phyloP scores from a whole-genome alignment of 352 stramenopile species.

The Globisporangium parvum region DNA sequence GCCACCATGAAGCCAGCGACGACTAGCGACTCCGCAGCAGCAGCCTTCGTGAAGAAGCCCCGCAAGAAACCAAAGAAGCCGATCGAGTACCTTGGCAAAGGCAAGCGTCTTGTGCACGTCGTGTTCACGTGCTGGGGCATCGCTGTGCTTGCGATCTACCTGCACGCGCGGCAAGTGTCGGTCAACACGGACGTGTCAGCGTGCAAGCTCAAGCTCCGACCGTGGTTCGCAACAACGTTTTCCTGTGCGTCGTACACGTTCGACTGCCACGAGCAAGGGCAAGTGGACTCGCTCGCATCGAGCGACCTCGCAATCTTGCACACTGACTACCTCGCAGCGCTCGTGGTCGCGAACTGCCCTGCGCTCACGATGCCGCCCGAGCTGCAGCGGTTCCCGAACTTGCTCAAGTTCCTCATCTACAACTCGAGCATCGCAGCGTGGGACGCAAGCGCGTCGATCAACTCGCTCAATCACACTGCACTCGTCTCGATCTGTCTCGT shows the following conservation, averaged over 20 bases:
- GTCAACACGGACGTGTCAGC: constrained; percentile 13
- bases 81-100: constrained; percentile 5
- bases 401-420: constrained; percentile 32
- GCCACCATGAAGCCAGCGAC: not conserved
- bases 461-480: constrained; percentile 13
- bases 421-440: constrained; percentile 27
- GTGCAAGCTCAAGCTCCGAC: constrained; percentile 25
- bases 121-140: constrained; percentile 30
- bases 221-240: constrained; percentile 26
- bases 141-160: constrained; percentile 25
- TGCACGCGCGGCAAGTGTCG: constrained; percentile 21
- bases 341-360: constrained; percentile 29
- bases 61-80: constrained; percentile 3
- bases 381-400: constrained; percentile 22
- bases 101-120: constrained; percentile 21
- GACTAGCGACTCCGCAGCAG: no score
- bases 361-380: constrained; percentile 18
- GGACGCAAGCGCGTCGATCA: constrained; percentile 18
- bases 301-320: constrained; percentile 18
- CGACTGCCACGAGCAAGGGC: constrained; percentile 22
- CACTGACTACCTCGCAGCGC: constrained; percentile 16
- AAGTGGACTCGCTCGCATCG: constrained; percentile 17
- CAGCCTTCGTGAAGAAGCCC: not conserved
- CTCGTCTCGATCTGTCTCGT: constrained; percentile 13
- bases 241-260: constrained; percentile 30